Evolutionary conservation across 257 asterid species (phyloP).

Genomic region (Przewalskia tangutica): DNA sequence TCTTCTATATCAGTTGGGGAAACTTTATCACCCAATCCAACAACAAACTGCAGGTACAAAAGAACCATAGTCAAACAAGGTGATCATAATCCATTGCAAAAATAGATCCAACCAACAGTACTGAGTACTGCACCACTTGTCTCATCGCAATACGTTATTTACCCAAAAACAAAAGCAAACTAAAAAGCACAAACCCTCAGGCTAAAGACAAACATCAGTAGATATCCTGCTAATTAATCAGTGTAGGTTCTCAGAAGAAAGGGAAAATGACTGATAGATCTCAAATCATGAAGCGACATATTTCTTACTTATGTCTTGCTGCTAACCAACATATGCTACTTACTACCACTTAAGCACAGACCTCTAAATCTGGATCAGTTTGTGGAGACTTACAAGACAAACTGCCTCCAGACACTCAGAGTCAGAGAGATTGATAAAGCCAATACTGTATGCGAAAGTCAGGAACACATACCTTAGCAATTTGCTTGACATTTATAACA

Average conservation of each 20-base stretch:
- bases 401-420: not conserved
- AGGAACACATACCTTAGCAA: conserved; percentile 36
- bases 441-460: not conserved
- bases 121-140: not conserved
- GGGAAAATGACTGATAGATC: not conserved
- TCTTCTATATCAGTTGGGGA: conserved; percentile 98
- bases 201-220: not conserved
- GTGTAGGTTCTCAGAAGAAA: not conserved
- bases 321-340: not conserved
- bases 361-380: not conserved
- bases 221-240: not conserved
- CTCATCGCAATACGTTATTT: not conserved
- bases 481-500: conserved; percentile 68
- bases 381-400: not conserved
- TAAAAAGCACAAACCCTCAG: not conserved
- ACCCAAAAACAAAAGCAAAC: not conserved
- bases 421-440: not conserved
- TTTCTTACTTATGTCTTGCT: not conserved
- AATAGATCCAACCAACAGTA: not conserved
- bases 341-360: not conserved
- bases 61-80: conserved; percentile 10
- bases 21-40: conserved; percentile 90
- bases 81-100: conserved; percentile 27
- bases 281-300: not conserved
- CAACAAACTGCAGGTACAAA: conserved; percentile 70